Base-by-base conservation (phyloP, 2,329 filamentous ascomycete species). In the Albifimbria verrucaria region DNA sequence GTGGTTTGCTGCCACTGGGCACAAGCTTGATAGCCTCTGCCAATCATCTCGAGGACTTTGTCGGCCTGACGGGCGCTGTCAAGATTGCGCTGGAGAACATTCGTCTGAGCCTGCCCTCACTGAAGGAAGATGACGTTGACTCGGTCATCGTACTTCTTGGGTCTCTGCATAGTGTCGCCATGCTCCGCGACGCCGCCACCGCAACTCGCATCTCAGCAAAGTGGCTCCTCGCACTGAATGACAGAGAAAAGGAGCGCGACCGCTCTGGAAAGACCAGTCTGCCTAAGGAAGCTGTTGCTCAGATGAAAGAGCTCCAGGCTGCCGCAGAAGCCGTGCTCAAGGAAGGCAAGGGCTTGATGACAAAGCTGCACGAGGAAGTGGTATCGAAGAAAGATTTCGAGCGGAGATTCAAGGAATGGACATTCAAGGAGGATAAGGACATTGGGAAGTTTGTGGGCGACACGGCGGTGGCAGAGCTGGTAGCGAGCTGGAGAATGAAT, bases 221-320 rank as follows among this genome's bases (percentile, higher is more conserved):
- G 24, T 73, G 74, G 67, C 62, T 75, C 3, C 51, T 69, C 2
- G 46, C 56, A 2, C 69, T 69, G 46, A 70, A 71, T 45, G 70
- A 73, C n/a, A 66, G 65, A 5, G 68, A 72, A 51, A 74, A 70
- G 54, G 70, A 72, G 44, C 64, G 69, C 4, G 72, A 74, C 46
- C 62, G 69, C 6, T 74, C 70, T 1, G 72, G 71, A 1, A 69
- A 68, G 55, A 72, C 65, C 46, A 66, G 63, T 11, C 58, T 75
- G 10, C 66, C 69, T 2, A 74, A 73, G 42, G 73, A 74, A 1
- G 61, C 70, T 1, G 56, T 69, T 11, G 24, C 65, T 1, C 63
- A 68, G 22, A 54, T 71, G 11, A 76, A 73, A 60, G 56, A 57
- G 1, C 52, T 76, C 32, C 66, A 67, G 7, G 32, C 55, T 0